Evolutionary conservation across 331 rosid species (phyloP), one percentile per base, ranked within the genome.

Genomic region (Quercus lobata): DNA sequence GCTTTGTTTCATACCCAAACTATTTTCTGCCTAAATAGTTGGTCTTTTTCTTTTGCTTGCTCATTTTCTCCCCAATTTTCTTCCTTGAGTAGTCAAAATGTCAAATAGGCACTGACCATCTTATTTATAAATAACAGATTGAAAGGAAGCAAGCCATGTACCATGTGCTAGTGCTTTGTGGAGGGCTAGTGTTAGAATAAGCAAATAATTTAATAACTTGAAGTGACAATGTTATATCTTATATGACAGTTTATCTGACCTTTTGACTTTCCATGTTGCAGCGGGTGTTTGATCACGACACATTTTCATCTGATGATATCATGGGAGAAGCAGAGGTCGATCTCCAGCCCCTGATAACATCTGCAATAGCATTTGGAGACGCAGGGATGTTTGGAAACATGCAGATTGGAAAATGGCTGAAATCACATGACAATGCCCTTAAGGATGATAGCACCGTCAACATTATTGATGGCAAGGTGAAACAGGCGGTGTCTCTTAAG

Each of bases 351-450:
- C 70, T 95, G 87, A 87, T 95, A 89, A 85, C 99, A 44, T 95
- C 99, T 41, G 99, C 99, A 22, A 88, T 87, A 79, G 96, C 97
- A 18, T 93, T 90, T 57, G 98, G 98, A 84, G 91, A 95, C 37
- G 94, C 98, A 15, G 93, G 90, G 83, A 87, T 89, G 94, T 90
- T 91, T 58, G 91, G 86, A 2, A 66, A 95, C 83, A 95, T 95
- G 98, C 99, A 93, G 91, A 95, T 95, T 17, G 99, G 99, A 34
- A 95, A 95, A 83, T 95, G 99, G 99, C 83, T 93, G 81, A 91
- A 93, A 80, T 91, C 99, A 3, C 73, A 90, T 35, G 99, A 93
- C 88, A 95, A 95, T 27, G 92, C 96, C 10, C 97, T 95, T 16
- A 5, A 83, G 25, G 89, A 86, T 17, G 99, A 95, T 80, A 95